These are phyloP conservation scores for Penicillium sp. DNA, from an alignment of 2,329 filamentous ascomycete genomes.

Conservation along the genomic window DNA sequence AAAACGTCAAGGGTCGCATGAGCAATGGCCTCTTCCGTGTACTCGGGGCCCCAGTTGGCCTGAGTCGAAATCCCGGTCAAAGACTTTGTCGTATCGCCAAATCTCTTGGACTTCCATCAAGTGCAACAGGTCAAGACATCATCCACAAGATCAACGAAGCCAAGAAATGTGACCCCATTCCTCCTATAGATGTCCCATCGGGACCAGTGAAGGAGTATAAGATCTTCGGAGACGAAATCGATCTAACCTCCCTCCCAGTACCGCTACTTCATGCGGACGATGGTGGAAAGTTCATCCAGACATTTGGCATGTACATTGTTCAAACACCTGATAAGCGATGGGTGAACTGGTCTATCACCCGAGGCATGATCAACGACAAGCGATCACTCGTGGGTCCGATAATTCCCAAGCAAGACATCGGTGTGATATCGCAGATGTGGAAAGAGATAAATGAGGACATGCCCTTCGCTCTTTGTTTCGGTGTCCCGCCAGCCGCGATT, in stretches of 20 bases:
- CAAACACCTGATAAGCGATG: conserved; percentile 19
- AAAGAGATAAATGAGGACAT: conserved; percentile 21
- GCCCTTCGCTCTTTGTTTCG: conserved; percentile 21
- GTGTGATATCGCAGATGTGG: conserved; percentile 19
- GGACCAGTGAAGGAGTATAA: conserved; percentile 20
- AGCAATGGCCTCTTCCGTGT: conserved; percentile 10
- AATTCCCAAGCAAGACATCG: conserved; percentile 22
- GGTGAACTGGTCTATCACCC: conserved; percentile 23
- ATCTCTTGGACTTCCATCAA: conserved; percentile 14
- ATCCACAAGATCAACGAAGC: conserved; percentile 14
- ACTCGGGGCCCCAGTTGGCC: conserved; percentile 12
- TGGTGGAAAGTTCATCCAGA: conserved; percentile 18
- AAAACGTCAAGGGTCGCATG: conserved; percentile 10
- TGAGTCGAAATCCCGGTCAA: conserved; percentile 10
- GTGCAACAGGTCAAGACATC: conserved; percentile 14
- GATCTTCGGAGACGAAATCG: conserved; percentile 22
- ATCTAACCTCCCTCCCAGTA: conserved; percentile 18
- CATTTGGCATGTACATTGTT: conserved; percentile 23
- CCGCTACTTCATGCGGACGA: conserved; percentile 20
- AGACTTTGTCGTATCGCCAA: conserved; percentile 17
- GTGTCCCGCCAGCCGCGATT: conserved; percentile 20
- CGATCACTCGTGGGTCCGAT: conserved; percentile 16
- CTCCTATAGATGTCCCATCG: conserved; percentile 10
- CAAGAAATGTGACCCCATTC: conserved; percentile 10
- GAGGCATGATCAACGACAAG: conserved; percentile 18